Percentiles rank a stretch among this genome's conserved stretches.
phyloP scores from a whole-genome alignment of 495 filamentous ascomycete species.

The Amphirosellinia nigrospora region DNA sequence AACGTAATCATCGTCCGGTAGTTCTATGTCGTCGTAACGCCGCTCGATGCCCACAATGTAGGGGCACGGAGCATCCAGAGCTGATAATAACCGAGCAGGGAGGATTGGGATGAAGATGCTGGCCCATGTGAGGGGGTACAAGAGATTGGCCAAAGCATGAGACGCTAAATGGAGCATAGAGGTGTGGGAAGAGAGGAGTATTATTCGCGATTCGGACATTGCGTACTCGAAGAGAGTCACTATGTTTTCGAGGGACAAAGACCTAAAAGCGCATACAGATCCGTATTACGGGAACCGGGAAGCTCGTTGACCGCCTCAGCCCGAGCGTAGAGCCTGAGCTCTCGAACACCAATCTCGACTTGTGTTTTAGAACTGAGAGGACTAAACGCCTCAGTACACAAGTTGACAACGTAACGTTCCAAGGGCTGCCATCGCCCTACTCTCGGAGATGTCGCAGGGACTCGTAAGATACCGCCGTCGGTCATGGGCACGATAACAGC shows the following conservation, averaged over 20 bases:
- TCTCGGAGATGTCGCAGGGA: slow-evolving; percentile 86
- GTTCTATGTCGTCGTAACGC: slow-evolving; percentile 87
- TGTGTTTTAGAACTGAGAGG: slow-evolving; percentile 93
- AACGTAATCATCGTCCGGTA: slow-evolving; percentile 97
- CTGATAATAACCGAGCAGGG: slow-evolving; percentile 84
- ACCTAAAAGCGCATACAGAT: slow-evolving; percentile 90
- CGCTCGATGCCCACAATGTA: slow-evolving; percentile 97
- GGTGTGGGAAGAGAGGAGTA: slow-evolving; percentile 92
- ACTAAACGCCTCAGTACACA: slow-evolving; percentile 93
- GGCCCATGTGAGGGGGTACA: slow-evolving; percentile 91
- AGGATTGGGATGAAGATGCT: slow-evolving; percentile 93
- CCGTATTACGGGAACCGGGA: slow-evolving; percentile 87
- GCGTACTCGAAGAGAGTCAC: slow-evolving; percentile 92
- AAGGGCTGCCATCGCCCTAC: slow-evolving; percentile 97
- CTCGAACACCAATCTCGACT: slow-evolving; percentile 88
- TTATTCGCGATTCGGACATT: slow-evolving; percentile 92
- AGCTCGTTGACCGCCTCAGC: slow-evolving; percentile 95
- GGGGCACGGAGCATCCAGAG: slow-evolving; percentile 92
- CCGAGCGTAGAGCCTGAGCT: slow-evolving; percentile 88
- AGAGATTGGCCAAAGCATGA: slow-evolving; percentile 77
- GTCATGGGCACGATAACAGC: slow-evolving; percentile 94
- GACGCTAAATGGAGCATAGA: slow-evolving; percentile 94
- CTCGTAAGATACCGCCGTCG: slow-evolving; percentile 79
- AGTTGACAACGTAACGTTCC: slow-evolving; percentile 96
- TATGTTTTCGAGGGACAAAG: slow-evolving; percentile 87